Evolutionary conservation across 192 early-diverging fungal genomes (phyloP), one percentile per base, ranked within the genome.

Genomic region (Backusella psychrophila): DNA sequence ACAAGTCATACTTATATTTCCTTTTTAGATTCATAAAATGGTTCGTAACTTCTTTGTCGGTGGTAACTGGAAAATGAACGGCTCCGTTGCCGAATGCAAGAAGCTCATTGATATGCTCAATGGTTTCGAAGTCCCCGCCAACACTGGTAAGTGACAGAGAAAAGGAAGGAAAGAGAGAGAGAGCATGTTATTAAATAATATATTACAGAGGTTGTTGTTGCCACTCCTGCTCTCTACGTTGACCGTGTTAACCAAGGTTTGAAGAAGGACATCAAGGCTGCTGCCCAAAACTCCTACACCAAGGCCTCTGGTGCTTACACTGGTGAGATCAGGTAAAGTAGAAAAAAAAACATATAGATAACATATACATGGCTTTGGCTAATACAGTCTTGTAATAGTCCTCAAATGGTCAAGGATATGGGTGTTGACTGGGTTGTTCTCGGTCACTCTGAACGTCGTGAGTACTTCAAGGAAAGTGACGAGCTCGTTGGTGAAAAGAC

Each of bases 21-120:
- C 7, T 29, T 29, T 1, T 29, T 63, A 23, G 21, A 63, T 63
- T 26, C 26, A 63, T 53, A 78, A 63, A 75, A 91, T 89, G 88
- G 81, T 88, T 89, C 94, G 94, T 85, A 91, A 90, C 82, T 96
- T 96, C 86, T 93, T 94, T 86, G 91, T 96, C 81, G 92, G 94
- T 74, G 92, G 92, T 79, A 94, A 94, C 88, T 94, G 95, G 93
- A 98, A 99, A 90, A 95, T 99, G 94, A 99, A 99, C 91, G 98
- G 97, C 83, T 89, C 88, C 73, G 79, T 87, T 65, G 84, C 86
- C 70, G 87, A 93, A 56, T 88, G 95, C 85, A 89, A 93, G 81
- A 85, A 88, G 66, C 87, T 99, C 65, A 87, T 95, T 74, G 85
- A 88, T 72, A 80, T 83, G 63, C 89, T 99, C 75, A 98, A 98